phyloP scores from a whole-genome alignment of 805 yeast species.

The Dipodascus albidus region DNA sequence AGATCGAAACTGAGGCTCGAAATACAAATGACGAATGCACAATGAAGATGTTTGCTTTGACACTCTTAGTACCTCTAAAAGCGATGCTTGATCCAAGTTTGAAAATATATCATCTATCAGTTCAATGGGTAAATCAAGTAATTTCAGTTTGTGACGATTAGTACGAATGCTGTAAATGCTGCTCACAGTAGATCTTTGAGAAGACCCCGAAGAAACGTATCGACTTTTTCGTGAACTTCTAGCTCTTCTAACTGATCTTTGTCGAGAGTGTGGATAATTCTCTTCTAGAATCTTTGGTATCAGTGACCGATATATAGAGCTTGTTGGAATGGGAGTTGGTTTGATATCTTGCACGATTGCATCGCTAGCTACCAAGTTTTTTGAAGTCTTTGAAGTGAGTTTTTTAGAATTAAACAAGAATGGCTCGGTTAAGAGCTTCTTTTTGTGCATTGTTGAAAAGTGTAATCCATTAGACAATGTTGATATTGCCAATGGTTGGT shows the following conservation, averaged over 20 bases:
- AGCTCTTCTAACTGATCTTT: not conserved
- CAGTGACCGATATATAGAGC: not conserved
- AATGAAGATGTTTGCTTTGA: slow-evolving; percentile 38
- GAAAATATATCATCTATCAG: slow-evolving; percentile 18
- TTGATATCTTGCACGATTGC: not conserved
- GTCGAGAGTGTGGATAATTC: not conserved
- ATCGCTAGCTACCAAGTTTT: not conserved
- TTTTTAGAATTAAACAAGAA: not conserved
- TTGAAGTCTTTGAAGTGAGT: not conserved
- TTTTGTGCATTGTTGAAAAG: not conserved
- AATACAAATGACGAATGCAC: slow-evolving; percentile 45
- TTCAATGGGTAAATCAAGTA: slow-evolving; percentile 17
- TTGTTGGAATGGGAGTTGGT: not conserved
- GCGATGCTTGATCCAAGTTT: slow-evolving; percentile 28
- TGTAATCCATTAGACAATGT: not conserved
- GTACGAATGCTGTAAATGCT: not conserved
- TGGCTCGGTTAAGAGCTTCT: not conserved
- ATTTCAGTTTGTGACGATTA: not conserved
- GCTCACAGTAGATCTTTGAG: not conserved
- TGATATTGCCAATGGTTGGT: not conserved
- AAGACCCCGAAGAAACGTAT: not conserved
- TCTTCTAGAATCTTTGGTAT: not conserved
- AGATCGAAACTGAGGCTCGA: slow-evolving; percentile 44
- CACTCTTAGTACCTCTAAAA: slow-evolving; percentile 39
- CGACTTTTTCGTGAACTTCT: not conserved